Evolutionary conservation across 75 land plant genomes (phyloP).

Genomic region (Cryptomeria japonica): DNA sequence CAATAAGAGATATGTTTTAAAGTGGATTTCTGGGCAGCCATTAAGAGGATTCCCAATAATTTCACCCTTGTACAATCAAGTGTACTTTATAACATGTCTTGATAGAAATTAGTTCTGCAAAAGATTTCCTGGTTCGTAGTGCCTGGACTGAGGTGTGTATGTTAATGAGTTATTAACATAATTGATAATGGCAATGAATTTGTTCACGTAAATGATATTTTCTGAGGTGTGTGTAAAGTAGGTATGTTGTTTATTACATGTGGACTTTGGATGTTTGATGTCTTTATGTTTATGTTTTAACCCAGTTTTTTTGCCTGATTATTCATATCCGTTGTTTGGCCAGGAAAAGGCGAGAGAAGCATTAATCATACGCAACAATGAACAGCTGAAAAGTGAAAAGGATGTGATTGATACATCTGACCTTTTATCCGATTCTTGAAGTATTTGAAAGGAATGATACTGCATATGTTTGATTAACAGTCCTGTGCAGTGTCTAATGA

Average conservation of each 20-base stretch:
- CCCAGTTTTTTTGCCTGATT: neutral
- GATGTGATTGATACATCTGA: slow-evolving; percentile 9
- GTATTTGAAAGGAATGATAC: neutral
- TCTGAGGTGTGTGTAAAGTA: neutral
- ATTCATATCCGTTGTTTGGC: neutral
- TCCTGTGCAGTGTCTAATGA: neutral
- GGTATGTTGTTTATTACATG: neutral
- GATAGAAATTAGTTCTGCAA: neutral
- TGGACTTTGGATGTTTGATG: neutral
- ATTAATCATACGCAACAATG: neutral
- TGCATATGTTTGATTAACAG: neutral
- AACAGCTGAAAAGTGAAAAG: neutral
- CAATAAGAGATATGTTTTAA: too few species aligned
- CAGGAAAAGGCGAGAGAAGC: slow-evolving; percentile 10
- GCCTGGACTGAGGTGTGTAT: neutral
- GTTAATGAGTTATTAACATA: neutral
- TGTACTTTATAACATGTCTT: neutral
- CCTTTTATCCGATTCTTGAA: slow-evolving; percentile 17
- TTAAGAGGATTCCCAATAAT: neutral
- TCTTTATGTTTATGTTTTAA: neutral
- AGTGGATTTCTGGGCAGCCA: neutral
- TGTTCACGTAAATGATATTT: neutral
- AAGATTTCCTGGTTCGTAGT: neutral
- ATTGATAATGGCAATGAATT: neutral
- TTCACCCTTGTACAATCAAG: too few species aligned